Evolutionary conservation across 495 filamentous ascomycete species (phyloP).

Genomic region (Neurospora sp.): DNA sequence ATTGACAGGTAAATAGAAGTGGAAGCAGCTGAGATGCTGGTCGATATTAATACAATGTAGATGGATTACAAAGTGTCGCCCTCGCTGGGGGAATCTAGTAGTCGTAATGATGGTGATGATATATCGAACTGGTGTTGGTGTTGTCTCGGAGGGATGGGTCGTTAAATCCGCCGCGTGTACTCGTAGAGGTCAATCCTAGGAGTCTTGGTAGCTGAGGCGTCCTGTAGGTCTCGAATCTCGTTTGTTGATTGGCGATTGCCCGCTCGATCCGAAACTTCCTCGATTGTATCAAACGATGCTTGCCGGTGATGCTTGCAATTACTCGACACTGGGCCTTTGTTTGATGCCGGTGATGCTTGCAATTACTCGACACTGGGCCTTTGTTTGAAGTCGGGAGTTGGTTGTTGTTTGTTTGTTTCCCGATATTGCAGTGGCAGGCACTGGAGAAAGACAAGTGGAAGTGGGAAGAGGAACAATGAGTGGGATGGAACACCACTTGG

Average conservation of each 20-base stretch:
- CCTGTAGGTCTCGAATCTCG: background rate
- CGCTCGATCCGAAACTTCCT: background rate
- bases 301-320: background rate
- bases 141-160: background rate
- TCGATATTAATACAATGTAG: background rate
- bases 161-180: background rate
- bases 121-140: background rate
- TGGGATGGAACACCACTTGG: background rate
- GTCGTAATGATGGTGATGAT: background rate
- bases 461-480: background rate
- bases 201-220: no score
- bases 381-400: background rate
- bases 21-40: background rate
- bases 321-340: background rate
- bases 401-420: background rate
- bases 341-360: background rate
- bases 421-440: background rate
- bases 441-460: background rate
- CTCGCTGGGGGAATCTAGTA: background rate
- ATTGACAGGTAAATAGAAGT: background rate
- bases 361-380: background rate
- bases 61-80: background rate
- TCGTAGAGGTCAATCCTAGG: no score
- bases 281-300: background rate
- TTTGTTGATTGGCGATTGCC: background rate